Conservation (phyloP, 1,284 basidiomycete species). For the Ceratobasidium sp. region DNA sequence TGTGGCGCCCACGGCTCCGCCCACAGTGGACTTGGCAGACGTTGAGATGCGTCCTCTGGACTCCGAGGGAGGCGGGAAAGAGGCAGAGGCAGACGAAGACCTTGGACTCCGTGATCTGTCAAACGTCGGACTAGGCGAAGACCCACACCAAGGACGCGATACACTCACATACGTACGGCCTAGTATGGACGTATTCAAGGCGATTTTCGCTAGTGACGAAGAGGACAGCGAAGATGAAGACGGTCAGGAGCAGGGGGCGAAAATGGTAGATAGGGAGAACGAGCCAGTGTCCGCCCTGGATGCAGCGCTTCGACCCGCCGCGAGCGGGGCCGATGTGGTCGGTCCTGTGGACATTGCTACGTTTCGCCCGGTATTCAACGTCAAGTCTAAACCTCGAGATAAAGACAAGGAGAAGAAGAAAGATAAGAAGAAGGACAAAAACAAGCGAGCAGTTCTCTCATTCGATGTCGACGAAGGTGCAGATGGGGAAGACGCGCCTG, state of each 20-base stretch:
- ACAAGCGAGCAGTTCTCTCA: slow-evolving; percentile 42
- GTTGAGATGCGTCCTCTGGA: slow-evolving; percentile 41
- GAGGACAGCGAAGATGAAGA: slow-evolving; percentile 76
- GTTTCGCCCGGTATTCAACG: slow-evolving; percentile 85
- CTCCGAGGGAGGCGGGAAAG: slow-evolving; percentile 31
- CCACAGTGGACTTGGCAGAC: slow-evolving; percentile 44
- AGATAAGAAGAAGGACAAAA: slow-evolving; percentile 45
- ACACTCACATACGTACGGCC: slow-evolving; percentile 88
- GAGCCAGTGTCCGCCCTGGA: slow-evolving; percentile 37
- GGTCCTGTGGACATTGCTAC: slow-evolving; percentile 61
- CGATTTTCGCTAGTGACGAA: slow-evolving; percentile 90
- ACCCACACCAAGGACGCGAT: slow-evolving; percentile 84
- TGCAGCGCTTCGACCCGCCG: slow-evolving; percentile 38
- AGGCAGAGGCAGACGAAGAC: slow-evolving; percentile 39
- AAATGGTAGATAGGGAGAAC: slow-evolving; percentile 44
- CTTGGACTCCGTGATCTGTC: slow-evolving; percentile 62
- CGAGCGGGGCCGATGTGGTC: slow-evolving; percentile 43
- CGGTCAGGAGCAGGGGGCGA: slow-evolving; percentile 51
- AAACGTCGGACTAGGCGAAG: slow-evolving; percentile 88
- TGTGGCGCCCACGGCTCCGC: slow-evolving; percentile 41
- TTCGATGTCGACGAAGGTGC: slow-evolving; percentile 48
- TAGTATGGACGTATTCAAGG: slow-evolving; percentile 92
- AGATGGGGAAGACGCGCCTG: slow-evolving; percentile 43
- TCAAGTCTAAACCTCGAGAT: slow-evolving; percentile 53
- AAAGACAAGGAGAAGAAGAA: slow-evolving; percentile 52